Base-by-base conservation (phyloP, 208 protist genomes). In the Crithidia expoeki region DNA sequence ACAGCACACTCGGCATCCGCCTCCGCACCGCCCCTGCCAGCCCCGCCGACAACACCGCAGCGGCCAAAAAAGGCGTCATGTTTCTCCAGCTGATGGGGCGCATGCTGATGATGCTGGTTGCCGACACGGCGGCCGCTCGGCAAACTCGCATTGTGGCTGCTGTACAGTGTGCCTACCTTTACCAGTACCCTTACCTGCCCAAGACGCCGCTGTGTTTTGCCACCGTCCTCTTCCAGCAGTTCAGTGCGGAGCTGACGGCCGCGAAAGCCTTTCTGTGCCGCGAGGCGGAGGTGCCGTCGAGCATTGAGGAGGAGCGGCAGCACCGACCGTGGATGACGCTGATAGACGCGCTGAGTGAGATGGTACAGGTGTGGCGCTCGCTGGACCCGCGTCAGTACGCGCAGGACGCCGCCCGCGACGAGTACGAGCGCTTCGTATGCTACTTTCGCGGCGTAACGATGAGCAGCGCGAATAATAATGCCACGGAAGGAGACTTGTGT, bases 141-240 rank as follows among this genome's bases (percentile, higher is more conserved):
- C 81, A 88, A 58, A 57, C 85, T 2, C 86, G 86, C 49, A 82
- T 79, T 11, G 86, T 93, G 4, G 86, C 84, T 4, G 86, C 86
- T 17, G 74, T 86, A 28, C 66, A 88, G 44, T 85, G 82, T 61
- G 90, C 76, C 14, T 91, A 95, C 72, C 58, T 89, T 27, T 95
- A 93, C 72, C 81, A 86, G 70, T 93, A 84, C 67, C 69, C 64
- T 32, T 95, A 95, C 77, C 61, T 95, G 34, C 78, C 68, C 38
- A 72, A 78, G 65, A 93, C 73, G 27, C 90, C 90, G 12, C 78
- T 83, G 58, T 64, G 76, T 66, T 84, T 94, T 44, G 81, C 89
- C 27, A 67, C 82, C 14, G 56, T 49, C 33, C 49, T 87, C 19
- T 69, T 91, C 19, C 55, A 66, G 19, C 72, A 55, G 33, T 76